Evolutionary conservation across 2,329 filamentous ascomycete species (phyloP).

Genomic region (Microsporum ferrugineum): DNA sequence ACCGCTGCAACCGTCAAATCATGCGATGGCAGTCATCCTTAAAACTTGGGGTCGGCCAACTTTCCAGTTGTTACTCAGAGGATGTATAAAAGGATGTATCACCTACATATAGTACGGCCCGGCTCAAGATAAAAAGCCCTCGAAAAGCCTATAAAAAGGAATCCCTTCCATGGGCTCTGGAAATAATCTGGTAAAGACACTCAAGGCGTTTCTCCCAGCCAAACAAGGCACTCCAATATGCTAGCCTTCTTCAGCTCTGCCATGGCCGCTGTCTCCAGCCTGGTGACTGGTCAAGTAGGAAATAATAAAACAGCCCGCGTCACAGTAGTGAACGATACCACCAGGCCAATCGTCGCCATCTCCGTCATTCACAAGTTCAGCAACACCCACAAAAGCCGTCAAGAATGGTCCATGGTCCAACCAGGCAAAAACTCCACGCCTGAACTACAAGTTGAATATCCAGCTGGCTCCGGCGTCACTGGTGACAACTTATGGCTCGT

Average conservation of each 20-base stretch:
- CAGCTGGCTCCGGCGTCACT: neutral
- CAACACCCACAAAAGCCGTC: neutral
- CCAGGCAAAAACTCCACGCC: neutral
- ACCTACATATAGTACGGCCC: neutral
- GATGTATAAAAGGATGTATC: neutral
- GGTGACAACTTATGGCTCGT: neutral
- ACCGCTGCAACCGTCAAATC: neutral
- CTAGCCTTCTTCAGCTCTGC: neutral
- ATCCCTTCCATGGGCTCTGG: neutral
- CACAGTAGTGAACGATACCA: neutral
- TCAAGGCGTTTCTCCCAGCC: neutral
- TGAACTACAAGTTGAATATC: neutral
- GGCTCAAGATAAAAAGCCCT: neutral
- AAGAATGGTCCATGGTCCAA: neutral
- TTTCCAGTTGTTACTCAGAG: neutral
- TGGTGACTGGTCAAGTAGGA: neutral
- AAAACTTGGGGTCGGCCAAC: neutral
- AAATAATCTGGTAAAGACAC: neutral
- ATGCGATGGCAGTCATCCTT: neutral
- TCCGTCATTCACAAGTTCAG: neutral
- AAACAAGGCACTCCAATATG: neutral
- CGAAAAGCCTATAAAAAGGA: neutral
- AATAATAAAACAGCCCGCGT: neutral
- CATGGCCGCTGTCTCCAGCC: neutral
- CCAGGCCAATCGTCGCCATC: neutral